Conservation (phyloP, 2,329 filamentous ascomycete genomes). For the Calonectria montana region DNA sequence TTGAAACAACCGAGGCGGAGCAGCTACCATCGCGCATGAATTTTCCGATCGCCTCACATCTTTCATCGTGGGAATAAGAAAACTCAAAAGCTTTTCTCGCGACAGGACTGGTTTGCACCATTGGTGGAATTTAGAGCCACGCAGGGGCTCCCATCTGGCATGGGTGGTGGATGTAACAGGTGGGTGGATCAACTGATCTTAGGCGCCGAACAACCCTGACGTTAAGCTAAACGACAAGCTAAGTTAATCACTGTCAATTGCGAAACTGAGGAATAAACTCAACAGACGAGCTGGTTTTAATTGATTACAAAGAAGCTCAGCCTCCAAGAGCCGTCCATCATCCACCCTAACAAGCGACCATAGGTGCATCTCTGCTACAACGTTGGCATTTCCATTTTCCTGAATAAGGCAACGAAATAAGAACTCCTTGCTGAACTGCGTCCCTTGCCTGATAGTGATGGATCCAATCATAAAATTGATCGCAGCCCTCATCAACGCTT, state of each 20-base stretch:
- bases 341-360: background rate
- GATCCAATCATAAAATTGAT: no score
- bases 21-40: background rate
- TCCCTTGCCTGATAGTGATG: no score
- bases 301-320: no score
- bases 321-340: background rate
- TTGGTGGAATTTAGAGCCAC: constrained; percentile 38
- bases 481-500: no score
- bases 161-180: constrained; percentile 36
- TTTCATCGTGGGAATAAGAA: background rate
- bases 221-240: constrained; percentile 6
- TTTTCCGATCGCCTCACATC: background rate
- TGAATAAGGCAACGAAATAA: no score
- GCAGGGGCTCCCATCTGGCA: constrained; percentile 27
- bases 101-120: constrained; percentile 14
- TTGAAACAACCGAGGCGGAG: background rate
- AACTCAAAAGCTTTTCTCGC: background rate
- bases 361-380: background rate
- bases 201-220: constrained; percentile 15
- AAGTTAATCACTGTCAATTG: background rate
- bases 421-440: no score
- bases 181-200: constrained; percentile 32
- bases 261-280: background rate
- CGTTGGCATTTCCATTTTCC: no score
- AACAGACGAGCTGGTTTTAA: background rate